phyloP scores from a whole-genome alignment of 2,329 filamentous ascomycete genomes.

The Aspergillus sp. region DNA sequence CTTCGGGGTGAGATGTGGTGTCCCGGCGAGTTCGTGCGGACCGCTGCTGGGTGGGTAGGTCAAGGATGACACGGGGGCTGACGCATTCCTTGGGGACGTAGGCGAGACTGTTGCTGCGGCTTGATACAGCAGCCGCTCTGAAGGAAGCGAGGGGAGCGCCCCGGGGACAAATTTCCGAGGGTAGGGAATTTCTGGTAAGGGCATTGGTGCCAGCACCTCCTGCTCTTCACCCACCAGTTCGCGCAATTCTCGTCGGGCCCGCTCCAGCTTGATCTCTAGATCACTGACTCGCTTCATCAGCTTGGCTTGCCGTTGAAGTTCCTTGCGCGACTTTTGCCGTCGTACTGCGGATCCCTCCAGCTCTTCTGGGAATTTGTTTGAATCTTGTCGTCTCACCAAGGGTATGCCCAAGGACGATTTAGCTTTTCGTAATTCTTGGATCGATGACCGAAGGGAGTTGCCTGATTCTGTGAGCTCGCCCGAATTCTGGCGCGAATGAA shows the following conservation, averaged over 20 bases:
- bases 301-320: conserved; percentile 59
- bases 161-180: conserved; percentile 45
- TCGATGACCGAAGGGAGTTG: conserved; percentile 34
- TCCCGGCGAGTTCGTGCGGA: not conserved
- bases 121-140: conserved; percentile 46
- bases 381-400: conserved; percentile 31
- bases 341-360: conserved; percentile 38
- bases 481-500: conserved; percentile 21
- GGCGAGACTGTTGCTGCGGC: conserved; percentile 17
- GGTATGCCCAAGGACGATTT: conserved; percentile 34
- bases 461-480: conserved; percentile 22
- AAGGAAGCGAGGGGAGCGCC: conserved; percentile 47
- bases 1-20: not conserved
- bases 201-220: conserved; percentile 20
- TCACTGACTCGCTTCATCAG: conserved; percentile 62
- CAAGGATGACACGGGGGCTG: conserved; percentile 14
- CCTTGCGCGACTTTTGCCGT: conserved; percentile 56
- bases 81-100: conserved; percentile 7
- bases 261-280: conserved; percentile 60
- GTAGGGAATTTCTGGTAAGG: conserved; percentile 32
- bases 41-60: not conserved
- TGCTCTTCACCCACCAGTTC: conserved; percentile 46
- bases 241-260: conserved; percentile 57
- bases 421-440: conserved; percentile 40
- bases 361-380: conserved; percentile 32